phyloP scores from a whole-genome alignment of 2,329 filamentous ascomycete genomes.

The Fusarium subglutinans region DNA sequence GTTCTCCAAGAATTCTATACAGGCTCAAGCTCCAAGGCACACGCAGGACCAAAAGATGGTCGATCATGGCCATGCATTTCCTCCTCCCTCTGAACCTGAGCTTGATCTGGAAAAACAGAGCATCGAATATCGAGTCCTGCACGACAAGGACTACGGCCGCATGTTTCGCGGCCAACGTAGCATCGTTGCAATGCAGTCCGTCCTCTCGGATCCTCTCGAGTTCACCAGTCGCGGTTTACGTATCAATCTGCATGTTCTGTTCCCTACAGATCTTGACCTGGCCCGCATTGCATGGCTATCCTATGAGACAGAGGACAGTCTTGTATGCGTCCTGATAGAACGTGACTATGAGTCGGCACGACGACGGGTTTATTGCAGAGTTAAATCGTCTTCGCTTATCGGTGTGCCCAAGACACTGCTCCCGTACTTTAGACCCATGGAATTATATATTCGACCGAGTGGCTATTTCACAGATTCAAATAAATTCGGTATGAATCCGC shows the following conservation, averaged over 20 bases:
- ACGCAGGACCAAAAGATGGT: background rate
- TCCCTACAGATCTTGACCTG: background rate
- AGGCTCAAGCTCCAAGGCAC: background rate
- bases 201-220: background rate
- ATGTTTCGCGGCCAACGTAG: slow-evolving; percentile 5
- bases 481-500: background rate
- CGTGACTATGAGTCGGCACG: background rate
- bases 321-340: slow-evolving; percentile 7
- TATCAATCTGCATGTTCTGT: slow-evolving; percentile 9
- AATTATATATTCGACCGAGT: slow-evolving; percentile 1
- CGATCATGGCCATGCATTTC: background rate
- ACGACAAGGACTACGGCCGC: slow-evolving; percentile 1
- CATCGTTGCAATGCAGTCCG: background rate
- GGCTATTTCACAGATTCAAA: background rate
- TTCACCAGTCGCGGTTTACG: slow-evolving; percentile 5
- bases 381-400: background rate
- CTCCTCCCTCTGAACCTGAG: background rate
- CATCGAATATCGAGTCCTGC: background rate
- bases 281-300: slow-evolving; percentile 2
- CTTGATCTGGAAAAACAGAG: background rate
- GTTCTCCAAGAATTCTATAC: background rate
- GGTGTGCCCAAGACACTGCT: background rate
- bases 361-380: background rate
- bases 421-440: background rate
- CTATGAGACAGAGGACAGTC: background rate